Percentiles rank a stretch among this genome's conserved stretches.
phyloP scores from a whole-genome alignment of 805 yeast species.

The Ogataea angusta region DNA sequence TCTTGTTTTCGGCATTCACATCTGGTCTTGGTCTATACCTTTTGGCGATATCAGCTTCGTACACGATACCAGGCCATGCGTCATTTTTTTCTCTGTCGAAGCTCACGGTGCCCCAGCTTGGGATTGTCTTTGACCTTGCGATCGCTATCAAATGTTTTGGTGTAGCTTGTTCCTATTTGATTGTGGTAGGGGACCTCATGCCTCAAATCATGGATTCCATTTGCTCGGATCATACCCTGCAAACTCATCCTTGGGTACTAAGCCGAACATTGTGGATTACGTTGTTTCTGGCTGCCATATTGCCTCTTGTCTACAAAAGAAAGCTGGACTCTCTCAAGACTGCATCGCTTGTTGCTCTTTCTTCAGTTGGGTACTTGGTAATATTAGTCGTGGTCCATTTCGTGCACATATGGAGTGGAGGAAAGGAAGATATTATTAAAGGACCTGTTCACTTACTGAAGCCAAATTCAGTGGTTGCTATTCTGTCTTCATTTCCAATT shows the following conservation, averaged over 20 bases:
- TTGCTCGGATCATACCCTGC: slow-evolving; percentile 16
- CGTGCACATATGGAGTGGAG: slow-evolving; percentile 50
- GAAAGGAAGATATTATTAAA: slow-evolving; percentile 51
- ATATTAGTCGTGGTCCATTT: slow-evolving; percentile 72
- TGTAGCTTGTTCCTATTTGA: slow-evolving; percentile 63
- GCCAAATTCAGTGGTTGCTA: slow-evolving; percentile 44
- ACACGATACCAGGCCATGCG: slow-evolving; percentile 55
- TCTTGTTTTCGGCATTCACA: slow-evolving; percentile 41
- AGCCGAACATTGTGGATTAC: slow-evolving; percentile 62
- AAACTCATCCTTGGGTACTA: slow-evolving; percentile 23
- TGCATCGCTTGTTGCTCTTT: slow-evolving; percentile 78
- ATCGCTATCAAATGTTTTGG: slow-evolving; percentile 72
- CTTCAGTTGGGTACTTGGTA: slow-evolving; percentile 75
- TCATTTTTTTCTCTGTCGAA: slow-evolving; percentile 65
- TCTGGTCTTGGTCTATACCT: slow-evolving; percentile 60
- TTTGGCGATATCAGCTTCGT: slow-evolving; percentile 56
- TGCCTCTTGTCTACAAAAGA: slow-evolving; percentile 69
- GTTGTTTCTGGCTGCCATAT: slow-evolving; percentile 47
- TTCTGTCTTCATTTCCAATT: slow-evolving; percentile 81
- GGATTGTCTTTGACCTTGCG: slow-evolving; percentile 62
- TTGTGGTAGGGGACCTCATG: slow-evolving; percentile 67
- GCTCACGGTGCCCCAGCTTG: slow-evolving; percentile 56
- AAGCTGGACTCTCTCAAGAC: slow-evolving; percentile 79
- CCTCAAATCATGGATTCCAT: slow-evolving; percentile 51
- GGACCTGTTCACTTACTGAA: slow-evolving; percentile 49